These are phyloP conservation scores for Solanum chmielewskii DNA, from an alignment of 257 asterid genomes.

Conservation along the genomic window DNA sequence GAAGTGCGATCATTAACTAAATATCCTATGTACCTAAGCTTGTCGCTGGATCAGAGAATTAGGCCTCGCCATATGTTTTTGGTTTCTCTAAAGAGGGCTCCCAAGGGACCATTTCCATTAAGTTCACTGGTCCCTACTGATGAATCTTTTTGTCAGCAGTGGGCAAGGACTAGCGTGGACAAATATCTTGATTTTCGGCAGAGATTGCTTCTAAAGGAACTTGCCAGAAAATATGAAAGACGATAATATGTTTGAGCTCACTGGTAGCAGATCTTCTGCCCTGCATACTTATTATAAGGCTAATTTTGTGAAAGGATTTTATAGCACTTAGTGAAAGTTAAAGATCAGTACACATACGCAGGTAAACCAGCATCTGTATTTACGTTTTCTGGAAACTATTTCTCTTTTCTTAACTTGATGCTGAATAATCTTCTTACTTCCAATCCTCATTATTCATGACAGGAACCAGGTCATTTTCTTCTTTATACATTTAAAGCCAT, in stretches of 20 bases:
- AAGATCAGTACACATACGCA: not conserved
- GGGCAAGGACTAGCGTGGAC: constrained; percentile 93
- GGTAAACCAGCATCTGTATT: not conserved
- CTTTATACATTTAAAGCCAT: not conserved
- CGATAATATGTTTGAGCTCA: constrained; percentile 12
- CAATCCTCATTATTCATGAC: not conserved
- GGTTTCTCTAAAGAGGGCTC: constrained; percentile 83
- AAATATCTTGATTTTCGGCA: constrained; percentile 80
- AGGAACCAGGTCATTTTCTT: not conserved
- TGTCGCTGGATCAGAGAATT: constrained; percentile 90
- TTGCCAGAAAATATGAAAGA: constrained; percentile 72
- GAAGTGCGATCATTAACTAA: constrained; percentile 79
- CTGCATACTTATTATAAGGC: not conserved
- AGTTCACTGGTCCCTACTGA: constrained; percentile 87
- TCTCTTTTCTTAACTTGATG: not conserved
- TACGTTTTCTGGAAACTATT: not conserved
- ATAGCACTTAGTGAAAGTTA: not conserved
- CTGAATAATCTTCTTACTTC: not conserved
- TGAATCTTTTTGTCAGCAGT: constrained; percentile 84
- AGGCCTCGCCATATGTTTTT: constrained; percentile 87
- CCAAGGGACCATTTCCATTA: constrained; percentile 90
- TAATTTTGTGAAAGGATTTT: not conserved
- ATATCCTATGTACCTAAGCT: constrained; percentile 80
- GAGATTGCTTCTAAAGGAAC: constrained; percentile 65
- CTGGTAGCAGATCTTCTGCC: not conserved